phyloP scores from a whole-genome alignment of 2,329 filamentous ascomycete genomes.

The Colletotrichum tofieldiae region DNA sequence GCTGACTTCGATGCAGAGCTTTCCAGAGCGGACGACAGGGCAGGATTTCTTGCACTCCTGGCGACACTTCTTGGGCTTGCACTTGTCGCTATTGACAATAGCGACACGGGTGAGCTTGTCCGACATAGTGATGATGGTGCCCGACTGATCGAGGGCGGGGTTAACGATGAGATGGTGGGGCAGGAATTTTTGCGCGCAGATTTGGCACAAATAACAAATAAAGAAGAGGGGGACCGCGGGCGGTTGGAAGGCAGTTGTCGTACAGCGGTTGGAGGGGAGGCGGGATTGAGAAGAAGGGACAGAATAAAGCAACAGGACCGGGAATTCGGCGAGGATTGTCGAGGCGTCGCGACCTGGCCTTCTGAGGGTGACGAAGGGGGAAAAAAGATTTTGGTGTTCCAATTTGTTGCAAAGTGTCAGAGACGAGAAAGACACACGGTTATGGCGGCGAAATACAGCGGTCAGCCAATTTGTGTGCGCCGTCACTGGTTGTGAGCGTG shows the following conservation, averaged over 20 bases:
- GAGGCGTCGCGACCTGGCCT: conserved; percentile 41
- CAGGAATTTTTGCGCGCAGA: conserved; percentile 27
- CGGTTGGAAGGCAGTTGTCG: conserved; percentile 1
- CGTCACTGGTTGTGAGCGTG: conserved; percentile 43
- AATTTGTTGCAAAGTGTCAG: conserved; percentile 28
- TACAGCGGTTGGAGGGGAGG: neutral
- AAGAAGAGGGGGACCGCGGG: conserved; percentile 17
- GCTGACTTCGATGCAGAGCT: conserved; percentile 95
- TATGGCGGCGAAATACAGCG: conserved; percentile 38
- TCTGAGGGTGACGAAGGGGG: conserved; percentile 27
- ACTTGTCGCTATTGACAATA: conserved; percentile 98
- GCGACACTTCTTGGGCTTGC: conserved; percentile 84
- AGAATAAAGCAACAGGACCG: conserved; percentile 27
- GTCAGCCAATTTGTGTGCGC: conserved; percentile 45
- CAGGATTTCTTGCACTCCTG: conserved; percentile 99
- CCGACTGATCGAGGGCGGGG: conserved; percentile 42
- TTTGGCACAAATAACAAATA: conserved; percentile 20
- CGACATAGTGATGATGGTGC: conserved; percentile 74
- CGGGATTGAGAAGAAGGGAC: neutral
- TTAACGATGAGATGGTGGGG: conserved; percentile 37
- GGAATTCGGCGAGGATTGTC: conserved; percentile 32
- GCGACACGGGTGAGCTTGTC: conserved; percentile 98
- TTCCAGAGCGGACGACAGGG: conserved; percentile 96
- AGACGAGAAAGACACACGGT: conserved; percentile 28
- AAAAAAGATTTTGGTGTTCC: conserved; percentile 35